phyloP scores from a whole-genome alignment of 1,284 basidiomycete genomes.

The Schizophyllum commune region DNA sequence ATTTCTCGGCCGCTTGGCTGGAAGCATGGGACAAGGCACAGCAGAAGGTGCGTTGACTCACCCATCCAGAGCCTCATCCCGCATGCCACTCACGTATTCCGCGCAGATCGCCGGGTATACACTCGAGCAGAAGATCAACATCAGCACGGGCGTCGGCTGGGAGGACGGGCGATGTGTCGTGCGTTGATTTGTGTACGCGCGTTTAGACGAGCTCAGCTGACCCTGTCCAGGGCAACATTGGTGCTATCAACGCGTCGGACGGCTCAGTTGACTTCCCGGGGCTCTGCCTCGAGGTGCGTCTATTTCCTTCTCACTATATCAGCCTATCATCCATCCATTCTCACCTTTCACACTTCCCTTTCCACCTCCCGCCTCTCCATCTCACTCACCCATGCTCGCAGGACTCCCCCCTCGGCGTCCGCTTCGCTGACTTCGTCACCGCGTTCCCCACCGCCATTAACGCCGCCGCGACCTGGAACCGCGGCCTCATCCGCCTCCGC shows the following conservation, averaged over 20 bases:
- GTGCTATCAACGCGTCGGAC: constrained; percentile 26
- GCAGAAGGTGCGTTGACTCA: constrained; percentile 27
- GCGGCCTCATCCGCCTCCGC: constrained; percentile 59
- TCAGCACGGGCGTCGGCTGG: constrained; percentile 54
- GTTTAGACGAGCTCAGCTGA: constrained; percentile 17
- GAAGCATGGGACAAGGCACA: constrained; percentile 39
- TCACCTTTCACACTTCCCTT: too few relatives aligned
- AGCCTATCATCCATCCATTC: too few relatives aligned
- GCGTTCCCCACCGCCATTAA: constrained; percentile 57
- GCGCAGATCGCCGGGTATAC: constrained; percentile 33
- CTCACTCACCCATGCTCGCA: too few relatives aligned
- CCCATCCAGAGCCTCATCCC: background rate
- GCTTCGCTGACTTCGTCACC: constrained; percentile 47
- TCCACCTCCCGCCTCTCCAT: constrained; percentile 37
- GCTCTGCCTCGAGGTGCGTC: constrained; percentile 51
- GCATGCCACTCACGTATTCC: background rate
- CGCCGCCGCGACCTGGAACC: constrained; percentile 53
- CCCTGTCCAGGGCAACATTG: constrained; percentile 33
- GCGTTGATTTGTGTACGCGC: constrained; percentile 18
- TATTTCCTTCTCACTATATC: background rate
- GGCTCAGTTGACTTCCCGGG: constrained; percentile 38
- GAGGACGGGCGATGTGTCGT: constrained; percentile 56
- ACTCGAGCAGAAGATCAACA: constrained; percentile 44
- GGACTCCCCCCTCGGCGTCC: constrained; percentile 33
- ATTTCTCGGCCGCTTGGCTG: constrained; percentile 44